Evolutionary conservation across 2,329 filamentous ascomycete genomes (phyloP), one percentile per base, ranked within the genome.

Genomic region (Monosporascus sp.): DNA sequence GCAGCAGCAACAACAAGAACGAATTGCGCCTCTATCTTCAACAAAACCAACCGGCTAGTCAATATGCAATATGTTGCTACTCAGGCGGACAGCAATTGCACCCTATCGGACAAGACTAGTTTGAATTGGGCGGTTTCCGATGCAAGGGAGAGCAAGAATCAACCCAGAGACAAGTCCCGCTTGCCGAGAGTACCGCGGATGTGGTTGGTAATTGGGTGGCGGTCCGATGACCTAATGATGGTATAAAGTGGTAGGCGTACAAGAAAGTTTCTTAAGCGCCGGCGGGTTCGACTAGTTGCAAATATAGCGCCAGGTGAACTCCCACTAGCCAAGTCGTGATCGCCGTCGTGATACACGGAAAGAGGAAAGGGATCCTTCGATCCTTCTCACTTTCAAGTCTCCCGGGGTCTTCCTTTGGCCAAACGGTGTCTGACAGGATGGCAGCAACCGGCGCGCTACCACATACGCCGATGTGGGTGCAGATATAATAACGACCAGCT

Each of bases 21-120:
- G n/a, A 15, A 18, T 43, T 24, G 31, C 9, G 5, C 31, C 11
- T 39, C n/a, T 43, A 50, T 44, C 57, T 53, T 51, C 52, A 54
- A 57, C 50, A 52, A 50, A 52, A 45, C 55, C 44, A 53, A 43
- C 58, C 48, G 35, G 45, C 35, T 43, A 37, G 53, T 38, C 35
- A 44, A 49, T 48, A 52, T 35, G 51, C 37, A 47, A 50, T 31
- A 49, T 51, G 37, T 51, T 55, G 31, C 24, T 24, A 15, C 35
- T 39, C 35, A 48, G 35, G 20, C 35, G 20, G 20, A 38, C 24
- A 20, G 25, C 35, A 22, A 48, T 6, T 37, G 31, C 25, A 22
- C 35, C 20, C 8, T 24, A 39, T 48, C 22, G 22, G 35, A 39
- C 47, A 37, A 38, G 38, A 27, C 20, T 5, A 7, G 20, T 7